Evolutionary conservation across 108 stramenopile genomes (phyloP).

Genomic region (Pseudonitzschia delicatissima): DNA sequence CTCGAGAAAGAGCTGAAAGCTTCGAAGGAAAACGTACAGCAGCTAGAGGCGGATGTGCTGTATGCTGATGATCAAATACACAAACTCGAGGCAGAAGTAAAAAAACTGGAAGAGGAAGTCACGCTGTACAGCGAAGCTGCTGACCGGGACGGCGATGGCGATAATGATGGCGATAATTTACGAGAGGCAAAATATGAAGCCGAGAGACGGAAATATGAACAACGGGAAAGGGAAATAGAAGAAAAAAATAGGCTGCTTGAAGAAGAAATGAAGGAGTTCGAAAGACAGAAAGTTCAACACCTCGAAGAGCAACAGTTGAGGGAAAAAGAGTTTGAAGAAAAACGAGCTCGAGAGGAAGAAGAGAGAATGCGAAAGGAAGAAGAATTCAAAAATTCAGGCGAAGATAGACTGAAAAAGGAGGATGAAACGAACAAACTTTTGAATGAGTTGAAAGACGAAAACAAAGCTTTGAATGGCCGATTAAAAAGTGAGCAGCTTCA

Average conservation of each 20-base stretch:
- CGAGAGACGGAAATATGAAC: slow-evolving; percentile 28
- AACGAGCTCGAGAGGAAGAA: slow-evolving; percentile 5
- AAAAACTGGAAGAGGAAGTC: slow-evolving; percentile 27
- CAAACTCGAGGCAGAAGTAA: slow-evolving; percentile 27
- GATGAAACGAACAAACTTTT: slow-evolving; percentile 15
- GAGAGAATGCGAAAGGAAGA: slow-evolving; percentile 6
- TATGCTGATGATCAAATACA: slow-evolving; percentile 32
- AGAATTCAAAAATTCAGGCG: slow-evolving; percentile 6
- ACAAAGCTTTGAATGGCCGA: slow-evolving; percentile 23
- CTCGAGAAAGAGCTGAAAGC: slow-evolving; percentile 18
- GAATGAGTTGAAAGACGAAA: slow-evolving; percentile 17
- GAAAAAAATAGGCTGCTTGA: slow-evolving; percentile 24
- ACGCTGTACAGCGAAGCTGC: slow-evolving; percentile 27
- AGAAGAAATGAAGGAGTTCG: slow-evolving; percentile 23
- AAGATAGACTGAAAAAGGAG: slow-evolving; percentile 5
- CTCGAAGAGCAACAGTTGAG: slow-evolving; percentile 16
- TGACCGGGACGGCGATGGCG: slow-evolving; percentile 10
- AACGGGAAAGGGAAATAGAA: slow-evolving; percentile 21
- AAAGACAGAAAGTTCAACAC: slow-evolving; percentile 13
- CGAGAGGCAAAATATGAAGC: slow-evolving; percentile 16
- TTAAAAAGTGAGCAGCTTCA: slow-evolving; percentile 37
- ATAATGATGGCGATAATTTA: slow-evolving; percentile 11
- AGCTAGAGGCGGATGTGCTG: slow-evolving; percentile 29
- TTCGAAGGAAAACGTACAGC: slow-evolving; percentile 12
- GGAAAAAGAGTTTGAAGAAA: slow-evolving; percentile 18